Base-by-base conservation (phyloP, 139 green algal genomes). In the Ulvella scutata region DNA sequence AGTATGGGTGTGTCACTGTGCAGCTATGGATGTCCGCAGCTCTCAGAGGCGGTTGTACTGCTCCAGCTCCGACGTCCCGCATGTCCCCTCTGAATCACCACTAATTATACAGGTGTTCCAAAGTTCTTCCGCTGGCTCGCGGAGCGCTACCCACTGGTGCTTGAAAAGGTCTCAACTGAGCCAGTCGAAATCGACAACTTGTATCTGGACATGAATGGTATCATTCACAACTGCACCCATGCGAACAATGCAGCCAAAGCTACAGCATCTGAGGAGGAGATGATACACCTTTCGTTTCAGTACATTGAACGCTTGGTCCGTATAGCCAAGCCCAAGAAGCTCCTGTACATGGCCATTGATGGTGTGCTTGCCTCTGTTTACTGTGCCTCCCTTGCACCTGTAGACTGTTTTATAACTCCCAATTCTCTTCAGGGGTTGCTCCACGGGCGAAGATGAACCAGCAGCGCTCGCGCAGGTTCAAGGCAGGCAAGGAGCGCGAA, bases 381-480 rank as follows among this genome's bases (percentile, higher is more conserved):
- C 43, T n/a, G n/a, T n/a, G n/a, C n/a, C n/a, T n/a, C n/a, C n/a
- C n/a, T n/a, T n/a, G n/a, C n/a, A n/a, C n/a, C n/a, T n/a, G n/a
- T n/a, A n/a, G n/a, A n/a, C n/a, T 29, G 34, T 75, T 61, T 62
- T 72, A 23, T 26, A 40, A 38, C 43, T 75, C 10, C 29, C 72
- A 61, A 72, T 51, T 61, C 62, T 37, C 7, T 76, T 20, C 80
- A 91, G 90, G 90, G 39, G 86, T 93, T 7, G 92, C 93, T 0
- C 93, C 93, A 0, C 81, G 91, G 10, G 93, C 93, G 9, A 98
- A 98, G 82, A 96, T 98, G 92, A 97, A 97, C 82, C 92, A 97
- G 82, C 93, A 97, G 78, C 79, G 92, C 0, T 85, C 88, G 0
- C 80, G 90, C 4, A 84, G 91, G 13, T 97, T 97, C 84, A 91